These are phyloP conservation scores for Hypocrella siamensis DNA, from an alignment of 2,329 filamentous ascomycete species.

Conservation along the genomic window DNA sequence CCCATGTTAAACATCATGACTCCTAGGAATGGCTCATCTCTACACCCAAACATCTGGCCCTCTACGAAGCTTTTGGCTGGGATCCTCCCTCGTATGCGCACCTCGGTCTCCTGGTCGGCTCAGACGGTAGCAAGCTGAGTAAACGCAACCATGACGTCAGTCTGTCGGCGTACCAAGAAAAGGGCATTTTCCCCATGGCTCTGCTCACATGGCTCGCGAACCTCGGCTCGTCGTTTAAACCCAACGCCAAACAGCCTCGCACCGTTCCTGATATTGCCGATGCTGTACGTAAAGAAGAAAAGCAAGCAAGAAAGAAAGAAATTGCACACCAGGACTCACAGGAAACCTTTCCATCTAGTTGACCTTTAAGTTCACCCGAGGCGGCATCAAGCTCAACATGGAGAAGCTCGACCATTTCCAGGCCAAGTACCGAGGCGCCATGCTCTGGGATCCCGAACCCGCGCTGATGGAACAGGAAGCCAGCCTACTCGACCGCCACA, in stretches of 20 bases:
- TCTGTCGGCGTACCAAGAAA: constrained; percentile 32
- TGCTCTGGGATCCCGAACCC: constrained; percentile 12
- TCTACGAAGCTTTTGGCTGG: constrained; percentile 73
- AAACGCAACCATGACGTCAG: constrained; percentile 53
- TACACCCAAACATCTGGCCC: constrained; percentile 54
- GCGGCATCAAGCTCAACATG: constrained; percentile 69
- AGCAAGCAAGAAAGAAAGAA: too few species aligned
- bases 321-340: too few species aligned
- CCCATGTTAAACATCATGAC: background rate
- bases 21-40: constrained; percentile 83
- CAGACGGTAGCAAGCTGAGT: constrained; percentile 62
- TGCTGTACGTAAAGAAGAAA: constrained; percentile 31
- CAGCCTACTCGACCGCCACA: constrained; percentile 9
- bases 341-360: too few species aligned
- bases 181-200: constrained; percentile 30
- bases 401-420: constrained; percentile 74
- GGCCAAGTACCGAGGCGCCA: constrained; percentile 37
- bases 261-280: constrained; percentile 53
- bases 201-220: constrained; percentile 72
- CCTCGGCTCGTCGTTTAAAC: constrained; percentile 27
- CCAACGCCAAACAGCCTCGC: constrained; percentile 13
- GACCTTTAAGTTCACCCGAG: constrained; percentile 75
- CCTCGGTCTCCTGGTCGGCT: constrained; percentile 57
- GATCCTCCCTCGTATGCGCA: constrained; percentile 61
- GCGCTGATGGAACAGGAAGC: constrained; percentile 9